These are phyloP conservation scores for Microstegium vimineum DNA, from an alignment of 176 grass and related monocot genomes.

Conservation along the genomic window DNA sequence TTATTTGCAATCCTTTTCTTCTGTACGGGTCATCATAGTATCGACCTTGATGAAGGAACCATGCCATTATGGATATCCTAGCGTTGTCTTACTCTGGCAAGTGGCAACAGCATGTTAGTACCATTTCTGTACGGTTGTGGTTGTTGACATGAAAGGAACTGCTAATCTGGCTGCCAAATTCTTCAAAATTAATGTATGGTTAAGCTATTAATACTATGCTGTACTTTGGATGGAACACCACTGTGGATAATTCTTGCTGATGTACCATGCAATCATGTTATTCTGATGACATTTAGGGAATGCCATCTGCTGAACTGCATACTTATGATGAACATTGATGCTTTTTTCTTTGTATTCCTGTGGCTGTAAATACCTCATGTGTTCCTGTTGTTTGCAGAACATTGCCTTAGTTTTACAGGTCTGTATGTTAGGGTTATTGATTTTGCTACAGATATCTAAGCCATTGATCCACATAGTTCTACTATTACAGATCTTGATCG, in stretches of 20 bases:
- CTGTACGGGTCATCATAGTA: background rate
- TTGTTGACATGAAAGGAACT: background rate
- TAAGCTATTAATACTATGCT: background rate
- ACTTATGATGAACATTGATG: background rate
- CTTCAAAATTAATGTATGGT: background rate
- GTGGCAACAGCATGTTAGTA: background rate
- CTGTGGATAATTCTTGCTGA: background rate
- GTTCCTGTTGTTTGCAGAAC: background rate
- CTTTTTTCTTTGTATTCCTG: background rate
- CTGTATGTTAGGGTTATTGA: constrained; percentile 2
- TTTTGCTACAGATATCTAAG: constrained; percentile 2
- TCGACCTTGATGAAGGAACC: constrained; percentile 2
- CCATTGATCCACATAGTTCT: constrained; percentile 23
- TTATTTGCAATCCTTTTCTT: background rate
- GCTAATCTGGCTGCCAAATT: background rate
- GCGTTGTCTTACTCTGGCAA: background rate
- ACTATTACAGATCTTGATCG: constrained; percentile 59
- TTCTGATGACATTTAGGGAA: background rate
- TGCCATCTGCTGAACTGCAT: background rate
- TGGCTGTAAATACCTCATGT: background rate
- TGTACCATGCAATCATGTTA: background rate
- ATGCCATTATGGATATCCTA: constrained; percentile 6
- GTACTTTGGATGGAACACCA: background rate
- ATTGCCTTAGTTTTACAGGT: background rate
- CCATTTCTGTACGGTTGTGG: background rate